phyloP scores from a whole-genome alignment of 495 filamentous ascomycete species.

The Penicillium argentinense region DNA sequence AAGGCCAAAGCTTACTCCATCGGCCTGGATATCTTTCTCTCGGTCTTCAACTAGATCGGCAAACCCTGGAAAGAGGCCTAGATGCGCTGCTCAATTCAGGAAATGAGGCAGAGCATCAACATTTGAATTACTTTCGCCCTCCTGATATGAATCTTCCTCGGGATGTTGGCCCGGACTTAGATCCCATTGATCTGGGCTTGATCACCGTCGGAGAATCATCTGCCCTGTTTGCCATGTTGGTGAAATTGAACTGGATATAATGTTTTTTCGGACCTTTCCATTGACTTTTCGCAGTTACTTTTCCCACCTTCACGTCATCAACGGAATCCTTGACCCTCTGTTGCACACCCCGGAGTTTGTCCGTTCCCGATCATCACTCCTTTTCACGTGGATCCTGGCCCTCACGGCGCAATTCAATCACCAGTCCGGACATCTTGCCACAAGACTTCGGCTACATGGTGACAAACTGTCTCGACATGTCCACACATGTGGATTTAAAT shows the following conservation, averaged over 20 bases:
- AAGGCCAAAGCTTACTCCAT: conserved; percentile 12
- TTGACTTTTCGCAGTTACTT: conserved; percentile 49
- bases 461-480: conserved; percentile 58
- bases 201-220: conserved; percentile 56
- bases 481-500: conserved; percentile 55
- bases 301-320: conserved; percentile 60
- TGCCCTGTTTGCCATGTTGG: conserved; percentile 57
- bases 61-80: conserved; percentile 16
- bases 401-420: conserved; percentile 61
- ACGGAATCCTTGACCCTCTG: conserved; percentile 62
- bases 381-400: conserved; percentile 64
- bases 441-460: conserved; percentile 57
- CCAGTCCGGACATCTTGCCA: conserved; percentile 52
- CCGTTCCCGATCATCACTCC: conserved; percentile 57
- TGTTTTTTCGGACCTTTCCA: background rate
- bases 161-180: conserved; percentile 57
- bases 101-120: background rate
- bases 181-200: conserved; percentile 63
- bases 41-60: conserved; percentile 17
- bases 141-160: conserved; percentile 1
- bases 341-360: conserved; percentile 61
- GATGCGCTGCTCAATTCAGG: conserved; percentile 11
- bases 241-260: too few species aligned
- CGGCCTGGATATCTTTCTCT: conserved; percentile 21
- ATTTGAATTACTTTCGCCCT: conserved; percentile 22